Evolutionary conservation across 768 basidiomycete genomes (phyloP).

Genomic region (Phylloporus scabripes): DNA sequence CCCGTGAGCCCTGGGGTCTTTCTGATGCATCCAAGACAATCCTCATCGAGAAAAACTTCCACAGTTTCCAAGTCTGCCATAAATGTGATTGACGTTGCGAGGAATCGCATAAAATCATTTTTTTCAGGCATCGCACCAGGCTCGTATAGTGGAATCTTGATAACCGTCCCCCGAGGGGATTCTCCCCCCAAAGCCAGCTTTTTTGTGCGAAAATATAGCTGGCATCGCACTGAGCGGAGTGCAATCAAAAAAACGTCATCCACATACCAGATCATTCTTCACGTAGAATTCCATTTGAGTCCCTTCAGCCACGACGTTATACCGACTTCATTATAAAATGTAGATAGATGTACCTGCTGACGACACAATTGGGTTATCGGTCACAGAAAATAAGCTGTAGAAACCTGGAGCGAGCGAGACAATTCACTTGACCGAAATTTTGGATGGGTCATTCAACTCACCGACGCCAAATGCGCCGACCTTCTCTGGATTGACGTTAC

Average conservation of each 20-base stretch:
- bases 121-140: conserved; percentile 66
- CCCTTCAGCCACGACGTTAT: background rate
- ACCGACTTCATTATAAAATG: background rate
- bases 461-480: conserved; percentile 90
- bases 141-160: conserved; percentile 80
- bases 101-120: conserved; percentile 82
- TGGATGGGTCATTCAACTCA: conserved; percentile 26
- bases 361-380: conserved; percentile 69
- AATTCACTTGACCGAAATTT: background rate
- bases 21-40: conserved; percentile 54
- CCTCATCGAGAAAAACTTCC: conserved; percentile 72
- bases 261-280: background rate
- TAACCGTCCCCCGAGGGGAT: conserved; percentile 44
- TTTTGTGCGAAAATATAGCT: conserved; percentile 17
- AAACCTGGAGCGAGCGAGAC: conserved; percentile 39
- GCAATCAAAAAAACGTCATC: background rate
- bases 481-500: conserved; percentile 91
- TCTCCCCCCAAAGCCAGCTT: background rate
- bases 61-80: conserved; percentile 73
- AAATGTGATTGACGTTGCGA: conserved; percentile 87
- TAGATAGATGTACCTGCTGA: conserved; percentile 31
- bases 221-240: background rate
- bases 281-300: background rate
- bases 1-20: conserved; percentile 51
- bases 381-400: conserved; percentile 74